Percentiles rank a stretch among this genome's conserved stretches.
phyloP scores from a whole-genome alignment of 1,284 basidiomycete genomes.

The Megacollybia platyphylla region DNA sequence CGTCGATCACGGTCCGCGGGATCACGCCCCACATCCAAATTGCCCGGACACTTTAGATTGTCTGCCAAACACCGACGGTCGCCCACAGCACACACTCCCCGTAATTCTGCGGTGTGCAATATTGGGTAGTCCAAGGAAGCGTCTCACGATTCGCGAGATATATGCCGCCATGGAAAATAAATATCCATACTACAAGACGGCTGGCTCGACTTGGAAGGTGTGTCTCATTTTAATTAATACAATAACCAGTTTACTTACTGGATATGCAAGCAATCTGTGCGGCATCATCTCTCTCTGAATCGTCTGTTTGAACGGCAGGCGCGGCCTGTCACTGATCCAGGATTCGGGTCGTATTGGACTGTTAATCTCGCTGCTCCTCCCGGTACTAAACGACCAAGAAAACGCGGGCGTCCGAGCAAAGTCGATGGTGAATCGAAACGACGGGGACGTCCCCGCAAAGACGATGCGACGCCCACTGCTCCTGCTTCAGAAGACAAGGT shows the following conservation, averaged over 20 bases:
- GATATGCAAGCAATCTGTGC: constrained; percentile 60
- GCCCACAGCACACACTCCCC: constrained; percentile 70
- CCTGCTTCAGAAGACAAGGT: constrained; percentile 4
- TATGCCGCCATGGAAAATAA: constrained; percentile 75
- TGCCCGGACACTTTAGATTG: constrained; percentile 67
- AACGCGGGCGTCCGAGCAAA: constrained; percentile 41
- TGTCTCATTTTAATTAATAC: constrained; percentile 8
- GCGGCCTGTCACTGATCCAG: constrained; percentile 68
- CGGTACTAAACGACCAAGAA: constrained; percentile 70
- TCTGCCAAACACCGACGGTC: constrained; percentile 61
- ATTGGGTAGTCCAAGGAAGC: constrained; percentile 56
- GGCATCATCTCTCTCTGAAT: constrained; percentile 70
- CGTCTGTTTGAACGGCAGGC: constrained; percentile 68
- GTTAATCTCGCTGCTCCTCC: constrained; percentile 69
- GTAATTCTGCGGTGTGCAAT: constrained; percentile 73
- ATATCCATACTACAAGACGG: constrained; percentile 65
- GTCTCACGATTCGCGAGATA: constrained; percentile 71
- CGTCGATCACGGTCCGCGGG: constrained; percentile 14
- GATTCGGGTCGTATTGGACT: constrained; percentile 77
- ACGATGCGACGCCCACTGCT: constrained; percentile 1
- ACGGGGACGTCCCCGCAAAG: constrained; percentile 36
- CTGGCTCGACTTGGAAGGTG: constrained; percentile 75
- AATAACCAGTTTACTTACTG: neutral
- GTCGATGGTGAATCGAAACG: constrained; percentile 20
- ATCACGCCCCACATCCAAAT: constrained; percentile 52